Evolutionary conservation across 768 basidiomycete genomes (phyloP).

Genomic region (Pleurotus citrinopileatus): DNA sequence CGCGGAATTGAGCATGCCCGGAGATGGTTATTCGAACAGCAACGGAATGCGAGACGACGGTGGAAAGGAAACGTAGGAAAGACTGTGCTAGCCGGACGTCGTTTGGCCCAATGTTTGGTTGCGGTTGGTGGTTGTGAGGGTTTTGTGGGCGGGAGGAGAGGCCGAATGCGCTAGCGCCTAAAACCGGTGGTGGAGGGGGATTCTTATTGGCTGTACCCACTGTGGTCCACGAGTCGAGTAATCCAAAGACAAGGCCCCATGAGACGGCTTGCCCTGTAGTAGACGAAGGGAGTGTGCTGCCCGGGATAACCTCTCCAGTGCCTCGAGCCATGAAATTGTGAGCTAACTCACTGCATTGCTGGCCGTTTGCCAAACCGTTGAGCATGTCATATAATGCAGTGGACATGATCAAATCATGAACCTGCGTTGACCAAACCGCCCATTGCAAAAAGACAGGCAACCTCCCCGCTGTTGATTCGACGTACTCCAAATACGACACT

Average conservation of each 20-base stretch:
- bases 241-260: constrained; percentile 73
- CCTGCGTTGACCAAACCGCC: constrained; percentile 85
- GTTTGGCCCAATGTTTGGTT: constrained; percentile 55
- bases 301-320: constrained; percentile 65
- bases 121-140: constrained; percentile 41
- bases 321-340: constrained; percentile 87
- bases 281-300: constrained; percentile 51
- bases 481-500: constrained; percentile 52
- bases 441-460: constrained; percentile 82
- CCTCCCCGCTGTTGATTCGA: constrained; percentile 61
- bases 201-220: constrained; percentile 45
- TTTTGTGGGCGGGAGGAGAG: constrained; percentile 22
- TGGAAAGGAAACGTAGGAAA: constrained; percentile 77
- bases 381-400: constrained; percentile 90
- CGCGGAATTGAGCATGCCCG: constrained; percentile 75
- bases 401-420: constrained; percentile 68
- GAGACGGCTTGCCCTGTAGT: constrained; percentile 57
- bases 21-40: constrained; percentile 77
- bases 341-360: constrained; percentile 80
- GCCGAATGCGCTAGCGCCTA: constrained; percentile 15
- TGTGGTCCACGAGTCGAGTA: constrained; percentile 72
- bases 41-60: constrained; percentile 71
- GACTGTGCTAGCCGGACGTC: constrained; percentile 79
- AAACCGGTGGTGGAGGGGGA: constrained; percentile 41
- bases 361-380: constrained; percentile 76